Evolutionary conservation across 495 filamentous ascomycete genomes (phyloP).

Genomic region (Aspergillus steynii): DNA sequence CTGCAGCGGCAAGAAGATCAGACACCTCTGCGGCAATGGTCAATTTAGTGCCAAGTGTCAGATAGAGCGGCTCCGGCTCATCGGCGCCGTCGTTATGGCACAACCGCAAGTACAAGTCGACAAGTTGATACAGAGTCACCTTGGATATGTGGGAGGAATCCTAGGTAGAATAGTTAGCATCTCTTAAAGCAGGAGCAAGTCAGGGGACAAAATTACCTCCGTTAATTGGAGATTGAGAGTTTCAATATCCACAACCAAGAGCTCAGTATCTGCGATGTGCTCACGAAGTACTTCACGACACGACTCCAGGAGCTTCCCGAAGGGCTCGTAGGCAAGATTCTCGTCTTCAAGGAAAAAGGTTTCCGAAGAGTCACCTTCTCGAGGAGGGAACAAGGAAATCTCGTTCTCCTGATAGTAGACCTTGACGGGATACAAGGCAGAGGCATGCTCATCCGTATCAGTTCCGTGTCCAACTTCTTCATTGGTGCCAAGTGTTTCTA

Average conservation of each 20-base stretch:
- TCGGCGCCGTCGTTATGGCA: constrained; percentile 59
- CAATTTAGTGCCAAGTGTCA: constrained; percentile 51
- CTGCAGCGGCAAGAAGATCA: constrained; percentile 50
- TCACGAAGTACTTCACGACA: constrained; percentile 67
- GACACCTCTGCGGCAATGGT: constrained; percentile 46
- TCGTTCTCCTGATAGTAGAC: constrained; percentile 66
- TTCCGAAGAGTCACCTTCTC: constrained; percentile 63
- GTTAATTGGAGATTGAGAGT: constrained; percentile 67
- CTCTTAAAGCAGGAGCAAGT: constrained; percentile 13
- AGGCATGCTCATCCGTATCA: constrained; percentile 13
- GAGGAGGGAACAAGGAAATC: constrained; percentile 71
- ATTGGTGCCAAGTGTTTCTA: constrained; percentile 4
- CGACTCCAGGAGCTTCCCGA: constrained; percentile 62
- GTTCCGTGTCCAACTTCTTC: constrained; percentile 8
- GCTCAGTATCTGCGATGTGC: constrained; percentile 65
- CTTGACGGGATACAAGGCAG: constrained; percentile 49
- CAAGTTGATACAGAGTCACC: constrained; percentile 54
- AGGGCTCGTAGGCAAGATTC: constrained; percentile 53
- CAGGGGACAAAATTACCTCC: constrained; percentile 54
- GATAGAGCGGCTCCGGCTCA: constrained; percentile 55
- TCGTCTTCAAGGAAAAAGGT: constrained; percentile 74
- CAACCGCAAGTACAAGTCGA: constrained; percentile 58
- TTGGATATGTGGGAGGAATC: constrained; percentile 44
- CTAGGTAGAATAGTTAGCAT: constrained; percentile 38
- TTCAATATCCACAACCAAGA: constrained; percentile 68